Percentiles rank a stretch among this genome's conserved stretches.
phyloP scores from a whole-genome alignment of 169 alveolate species.

The Besnoitia besnoiti region DNA sequence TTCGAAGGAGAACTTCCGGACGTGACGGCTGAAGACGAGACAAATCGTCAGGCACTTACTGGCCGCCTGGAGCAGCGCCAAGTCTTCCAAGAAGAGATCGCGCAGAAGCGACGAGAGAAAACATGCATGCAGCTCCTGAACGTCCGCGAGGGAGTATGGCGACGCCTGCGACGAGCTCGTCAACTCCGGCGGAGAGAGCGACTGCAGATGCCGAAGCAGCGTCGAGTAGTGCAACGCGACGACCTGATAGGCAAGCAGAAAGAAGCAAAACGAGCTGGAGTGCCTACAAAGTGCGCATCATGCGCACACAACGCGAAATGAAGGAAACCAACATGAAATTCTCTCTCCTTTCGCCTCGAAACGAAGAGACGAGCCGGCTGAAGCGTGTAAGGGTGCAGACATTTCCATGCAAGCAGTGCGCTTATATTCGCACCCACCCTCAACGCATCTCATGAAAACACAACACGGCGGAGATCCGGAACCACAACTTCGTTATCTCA shows the following conservation, averaged over 20 bases:
- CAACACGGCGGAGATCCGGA: neutral
- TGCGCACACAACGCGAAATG: neutral
- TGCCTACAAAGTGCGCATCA: neutral
- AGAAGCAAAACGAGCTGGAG: neutral
- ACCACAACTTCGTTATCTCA: neutral
- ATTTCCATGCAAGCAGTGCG: too few species aligned
- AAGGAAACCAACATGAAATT: too few species aligned
- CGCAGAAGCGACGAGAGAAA: neutral
- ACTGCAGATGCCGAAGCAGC: neutral
- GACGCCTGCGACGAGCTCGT: neutral
- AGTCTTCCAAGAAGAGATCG: neutral
- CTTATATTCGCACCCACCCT: too few species aligned
- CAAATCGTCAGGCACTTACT: conserved; percentile 22
- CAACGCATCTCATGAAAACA: too few species aligned
- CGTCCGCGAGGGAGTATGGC: neutral
- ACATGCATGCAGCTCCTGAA: conserved; percentile 7
- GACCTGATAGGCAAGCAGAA: neutral
- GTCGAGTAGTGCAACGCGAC: neutral
- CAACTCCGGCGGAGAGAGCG: neutral
- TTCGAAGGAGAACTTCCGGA: neutral
- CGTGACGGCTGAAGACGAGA: conserved; percentile 28
- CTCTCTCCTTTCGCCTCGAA: too few species aligned
- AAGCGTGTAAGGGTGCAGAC: too few species aligned
- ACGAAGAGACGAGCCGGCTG: too few species aligned
- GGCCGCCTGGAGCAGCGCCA: neutral